Evolutionary conservation across 257 asterid species (phyloP), one percentile per base, ranked within the genome.

Genomic region (Forsythia viridissima): DNA sequence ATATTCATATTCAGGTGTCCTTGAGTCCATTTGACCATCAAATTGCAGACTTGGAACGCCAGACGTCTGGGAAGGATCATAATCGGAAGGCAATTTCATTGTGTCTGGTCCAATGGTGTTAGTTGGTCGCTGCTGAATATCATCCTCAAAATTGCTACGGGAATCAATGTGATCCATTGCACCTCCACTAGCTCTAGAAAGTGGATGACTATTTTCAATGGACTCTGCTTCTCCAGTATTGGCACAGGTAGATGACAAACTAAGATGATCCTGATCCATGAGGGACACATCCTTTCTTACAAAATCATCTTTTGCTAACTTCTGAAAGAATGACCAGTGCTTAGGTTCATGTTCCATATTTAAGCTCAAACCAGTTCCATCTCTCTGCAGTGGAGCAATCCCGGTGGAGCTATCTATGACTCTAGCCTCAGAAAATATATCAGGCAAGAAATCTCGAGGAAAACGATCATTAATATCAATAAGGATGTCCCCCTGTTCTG

Each of bases 251-350:
- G 90, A 74, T 39, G 93, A 81, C 81, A 89, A 87, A 72, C 79
- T 81, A 77, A 82, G 88, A 84, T 94, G 97, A 86, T 94, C 97
- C 83, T 91, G 98, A 90, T 94, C 98, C 90, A 94, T 92, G 81
- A 94, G 96, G 74, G 98, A 94, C 71, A 89, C 84, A 77, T 94
- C 97, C 73, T 82, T 89, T 82, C 96, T 84, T 4, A 74, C 79
- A 59, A 86, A 80, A 81, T 88, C 92, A 80, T 86, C 93, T 72
- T 84, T 89, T 72, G 94, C 97, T 81, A 94, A 80, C 80, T 88
- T 90, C 83, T 91, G 96, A 82, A 92, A 92, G 84, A 78, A 88
- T 65, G 98, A 91, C 97, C 96, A 91, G 79, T 70, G 90, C 80
- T 90, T 88, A 80, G 97, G 97, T 81, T 92, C 97, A 80, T 79